phyloP scores from a whole-genome alignment of 768 basidiomycete genomes.

The Tricholoma hemisulphureum region DNA sequence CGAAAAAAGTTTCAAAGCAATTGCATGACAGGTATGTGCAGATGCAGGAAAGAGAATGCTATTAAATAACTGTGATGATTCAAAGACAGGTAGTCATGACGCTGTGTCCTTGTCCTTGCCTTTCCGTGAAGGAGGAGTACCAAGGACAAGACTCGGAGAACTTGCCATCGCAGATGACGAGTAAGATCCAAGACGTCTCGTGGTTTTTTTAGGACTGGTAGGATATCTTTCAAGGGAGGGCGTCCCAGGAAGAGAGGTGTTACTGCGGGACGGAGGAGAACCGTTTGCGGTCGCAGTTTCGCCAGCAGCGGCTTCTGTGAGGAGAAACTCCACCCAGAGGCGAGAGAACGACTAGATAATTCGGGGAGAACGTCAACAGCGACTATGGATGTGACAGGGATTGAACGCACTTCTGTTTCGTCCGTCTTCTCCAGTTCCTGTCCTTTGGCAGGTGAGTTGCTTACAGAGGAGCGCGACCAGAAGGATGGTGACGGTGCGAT shows the following conservation, averaged over 20 bases:
- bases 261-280: slow-evolving; percentile 24
- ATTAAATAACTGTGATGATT: not conserved
- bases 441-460: slow-evolving; percentile 38
- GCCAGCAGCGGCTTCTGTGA: slow-evolving; percentile 77
- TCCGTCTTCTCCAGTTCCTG: slow-evolving; percentile 74
- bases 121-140: slow-evolving; percentile 21
- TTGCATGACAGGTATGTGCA: not conserved
- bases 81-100: not conserved
- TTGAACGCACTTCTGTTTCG: slow-evolving; percentile 69
- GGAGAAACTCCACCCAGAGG: slow-evolving; percentile 95
- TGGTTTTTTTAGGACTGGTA: slow-evolving; percentile 14
- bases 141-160: slow-evolving; percentile 32
- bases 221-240: slow-evolving; percentile 23
- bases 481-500: slow-evolving; percentile 33
- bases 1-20: too few species aligned
- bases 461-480: slow-evolving; percentile 41
- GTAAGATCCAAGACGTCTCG: slow-evolving; percentile 32
- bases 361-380: not conserved
- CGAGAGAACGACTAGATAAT: slow-evolving; percentile 87
- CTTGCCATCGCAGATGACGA: slow-evolving; percentile 30
- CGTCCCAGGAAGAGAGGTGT: slow-evolving; percentile 34
- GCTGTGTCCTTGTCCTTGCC: slow-evolving; percentile 28
- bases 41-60: not conserved
- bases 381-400: not conserved
- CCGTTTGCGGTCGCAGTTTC: slow-evolving; percentile 26